These are phyloP conservation scores for Ustilago tritici DNA, from an alignment of 1,284 basidiomycete genomes.

Conservation along the genomic window DNA sequence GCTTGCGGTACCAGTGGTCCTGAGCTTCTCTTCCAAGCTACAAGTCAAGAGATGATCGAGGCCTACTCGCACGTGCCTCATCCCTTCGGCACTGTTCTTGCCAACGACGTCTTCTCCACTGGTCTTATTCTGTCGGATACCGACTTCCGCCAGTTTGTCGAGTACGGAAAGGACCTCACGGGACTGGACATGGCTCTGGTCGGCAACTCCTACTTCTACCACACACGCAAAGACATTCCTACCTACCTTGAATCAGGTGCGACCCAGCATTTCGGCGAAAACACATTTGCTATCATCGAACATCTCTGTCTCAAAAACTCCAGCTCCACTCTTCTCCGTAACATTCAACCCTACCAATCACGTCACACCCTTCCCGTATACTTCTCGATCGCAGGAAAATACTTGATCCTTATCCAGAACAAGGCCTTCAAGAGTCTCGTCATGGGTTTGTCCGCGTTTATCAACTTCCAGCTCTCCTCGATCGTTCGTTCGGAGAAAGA, in stretches of 20 bases:
- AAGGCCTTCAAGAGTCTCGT: slow-evolving; percentile 66
- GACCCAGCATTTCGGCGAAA: slow-evolving; percentile 88
- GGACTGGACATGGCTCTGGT: slow-evolving; percentile 86
- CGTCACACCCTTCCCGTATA: slow-evolving; percentile 78
- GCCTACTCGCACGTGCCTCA: slow-evolving; percentile 88
- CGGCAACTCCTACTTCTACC: slow-evolving; percentile 92
- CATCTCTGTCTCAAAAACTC: slow-evolving; percentile 75
- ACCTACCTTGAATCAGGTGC: slow-evolving; percentile 84
- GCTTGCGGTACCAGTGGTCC: slow-evolving; percentile 89
- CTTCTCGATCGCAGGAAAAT: slow-evolving; percentile 70
- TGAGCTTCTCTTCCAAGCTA: slow-evolving; percentile 95
- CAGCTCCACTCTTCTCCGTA: slow-evolving; percentile 63
- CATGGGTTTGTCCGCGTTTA: slow-evolving; percentile 60
- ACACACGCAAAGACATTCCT: slow-evolving; percentile 87
- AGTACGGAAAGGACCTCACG: slow-evolving; percentile 76
- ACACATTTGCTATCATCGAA: slow-evolving; percentile 83
- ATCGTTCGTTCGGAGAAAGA: slow-evolving; percentile 67
- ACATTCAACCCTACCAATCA: slow-evolving; percentile 35
- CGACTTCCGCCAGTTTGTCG: slow-evolving; percentile 81
- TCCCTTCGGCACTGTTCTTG: slow-evolving; percentile 90
- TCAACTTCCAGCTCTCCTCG: slow-evolving; percentile 67
- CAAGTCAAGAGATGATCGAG: slow-evolving; percentile 90
- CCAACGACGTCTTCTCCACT: slow-evolving; percentile 93
- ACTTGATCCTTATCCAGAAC: slow-evolving; percentile 73
- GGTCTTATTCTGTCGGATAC: slow-evolving; percentile 80